Evolutionary conservation across 108 stramenopile genomes (phyloP).

Genomic region (Halocafeteria seosinensis): DNA sequence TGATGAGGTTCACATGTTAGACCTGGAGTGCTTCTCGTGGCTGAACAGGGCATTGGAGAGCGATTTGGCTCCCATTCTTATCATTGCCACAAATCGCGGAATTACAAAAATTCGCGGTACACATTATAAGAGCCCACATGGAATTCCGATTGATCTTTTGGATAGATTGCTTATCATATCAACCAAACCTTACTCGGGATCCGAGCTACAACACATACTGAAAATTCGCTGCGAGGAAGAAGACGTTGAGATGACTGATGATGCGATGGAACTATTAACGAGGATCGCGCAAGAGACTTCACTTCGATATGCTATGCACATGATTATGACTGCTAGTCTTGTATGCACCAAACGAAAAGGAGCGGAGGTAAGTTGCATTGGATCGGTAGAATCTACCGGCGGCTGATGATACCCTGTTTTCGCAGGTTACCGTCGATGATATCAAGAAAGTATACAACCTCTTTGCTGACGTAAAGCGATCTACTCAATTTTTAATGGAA

Average conservation of each 20-base stretch:
- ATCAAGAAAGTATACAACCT: constrained; percentile 67
- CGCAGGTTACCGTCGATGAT: constrained; percentile 59
- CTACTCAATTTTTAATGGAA: constrained; percentile 93
- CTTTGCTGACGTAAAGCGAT: constrained; percentile 90
- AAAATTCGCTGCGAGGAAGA: constrained; percentile 73
- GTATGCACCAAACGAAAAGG: constrained; percentile 67
- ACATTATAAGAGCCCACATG: constrained; percentile 80
- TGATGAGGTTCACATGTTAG: constrained; percentile 95
- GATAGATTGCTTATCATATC: constrained; percentile 90
- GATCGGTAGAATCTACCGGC: too few species aligned
- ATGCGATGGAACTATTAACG: constrained; percentile 80
- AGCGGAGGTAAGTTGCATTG: constrained; percentile 59
- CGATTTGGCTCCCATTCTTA: constrained; percentile 68
- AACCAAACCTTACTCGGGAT: constrained; percentile 64
- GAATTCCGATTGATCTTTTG: constrained; percentile 82
- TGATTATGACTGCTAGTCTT: constrained; percentile 80
- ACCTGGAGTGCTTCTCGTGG: constrained; percentile 84
- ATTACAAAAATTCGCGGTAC: constrained; percentile 78
- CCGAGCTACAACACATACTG: constrained; percentile 68
- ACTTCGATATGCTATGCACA: constrained; percentile 92
- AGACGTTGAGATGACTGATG: constrained; percentile 86
- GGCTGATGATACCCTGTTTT: too few species aligned
- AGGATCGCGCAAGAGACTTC: constrained; percentile 83
- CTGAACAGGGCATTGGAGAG: constrained; percentile 69
- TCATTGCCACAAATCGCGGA: constrained; percentile 78